Base-by-base conservation (phyloP, 768 basidiomycete genomes). In the Tricholoma furcatifolium region DNA sequence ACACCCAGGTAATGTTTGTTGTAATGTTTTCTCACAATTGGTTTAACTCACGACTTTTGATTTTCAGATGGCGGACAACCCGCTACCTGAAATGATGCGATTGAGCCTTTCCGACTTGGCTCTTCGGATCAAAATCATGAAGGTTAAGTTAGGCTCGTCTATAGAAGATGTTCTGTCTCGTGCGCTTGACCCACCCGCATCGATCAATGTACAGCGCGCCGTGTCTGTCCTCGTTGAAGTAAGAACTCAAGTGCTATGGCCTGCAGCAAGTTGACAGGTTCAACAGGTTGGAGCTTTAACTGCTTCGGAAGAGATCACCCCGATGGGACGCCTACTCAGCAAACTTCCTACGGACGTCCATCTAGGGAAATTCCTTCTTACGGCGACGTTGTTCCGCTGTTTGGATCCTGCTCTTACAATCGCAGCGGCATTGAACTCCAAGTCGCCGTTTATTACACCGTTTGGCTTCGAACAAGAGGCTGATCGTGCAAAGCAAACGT, bases 321-420 rank as follows among this genome's bases (percentile, higher is more conserved):
- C 94, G 0, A 89, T 98, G 84, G 96, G 96, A 36, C 77, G 85
- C 48, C 74, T 96, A 20, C 77, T 99, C 36, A 93, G 91, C 73
- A 90, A 91, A 65, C 74, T 99, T 35, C 96, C 96, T 0, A 91
- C 93, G 42, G 96, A 99, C 64, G 95, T 98, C 14, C 93, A 98
- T 65, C 81, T 97, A 3, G 95, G 94, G 35, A 97, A 98, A 73
- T 90, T 98, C 65, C 75, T 98, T 14, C 75, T 98, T 38, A 82
- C 85, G 21, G 88, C 94, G 5, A 85, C 87, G 2, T 66, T 93
- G 35, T 91, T 98, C 67, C 82, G 84, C 41, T 98, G 96, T 65
- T 72, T 98, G 56, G 96, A 98, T 69, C 92, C 95, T 1, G 96
- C 93, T n/a, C 76, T 99, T 44, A 97, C 96, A 5, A 94, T 99